phyloP scores from a whole-genome alignment of 495 filamentous ascomycete species.

The Aspergillus mulundensis region DNA sequence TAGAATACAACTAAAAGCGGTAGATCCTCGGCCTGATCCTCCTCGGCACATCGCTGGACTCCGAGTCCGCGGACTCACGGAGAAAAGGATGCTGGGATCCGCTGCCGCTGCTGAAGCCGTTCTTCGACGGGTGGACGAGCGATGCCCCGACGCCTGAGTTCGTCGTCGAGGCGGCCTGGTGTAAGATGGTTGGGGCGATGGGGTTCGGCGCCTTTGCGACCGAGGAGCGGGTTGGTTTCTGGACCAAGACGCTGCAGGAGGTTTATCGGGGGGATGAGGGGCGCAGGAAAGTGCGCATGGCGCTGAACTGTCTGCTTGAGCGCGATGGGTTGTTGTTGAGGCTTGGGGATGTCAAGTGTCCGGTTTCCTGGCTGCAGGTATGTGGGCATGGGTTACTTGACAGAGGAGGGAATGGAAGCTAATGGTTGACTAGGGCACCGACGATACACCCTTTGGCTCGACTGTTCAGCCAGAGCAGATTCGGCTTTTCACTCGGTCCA shows the following conservation, averaged over 20 bases:
- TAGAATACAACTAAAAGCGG: not conserved
- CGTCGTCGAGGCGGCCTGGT: slow-evolving; percentile 40
- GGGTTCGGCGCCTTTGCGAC: slow-evolving; percentile 48
- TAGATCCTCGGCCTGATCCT: slow-evolving; percentile 57
- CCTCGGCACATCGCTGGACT: slow-evolving; percentile 62
- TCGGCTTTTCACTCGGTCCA: slow-evolving; percentile 51
- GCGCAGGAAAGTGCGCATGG: slow-evolving; percentile 54
- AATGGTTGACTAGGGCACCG: slow-evolving; percentile 39
- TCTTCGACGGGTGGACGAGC: slow-evolving; percentile 39
- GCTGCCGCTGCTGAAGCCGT: slow-evolving; percentile 43
- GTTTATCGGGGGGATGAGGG: slow-evolving; percentile 62
- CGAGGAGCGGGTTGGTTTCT: slow-evolving; percentile 42
- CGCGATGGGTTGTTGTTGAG: slow-evolving; percentile 56
- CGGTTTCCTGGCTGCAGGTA: slow-evolving; percentile 63
- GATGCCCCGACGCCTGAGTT: slow-evolving; percentile 46
- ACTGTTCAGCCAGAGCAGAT: slow-evolving; percentile 52
- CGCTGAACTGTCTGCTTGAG: slow-evolving; percentile 50
- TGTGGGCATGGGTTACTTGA: slow-evolving; percentile 10
- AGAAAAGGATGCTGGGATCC: slow-evolving; percentile 59
- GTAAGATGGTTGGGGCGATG: slow-evolving; percentile 53
- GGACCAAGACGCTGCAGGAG: slow-evolving; percentile 49
- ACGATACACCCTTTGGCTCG: slow-evolving; percentile 48
- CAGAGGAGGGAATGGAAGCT: not conserved
- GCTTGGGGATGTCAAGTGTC: slow-evolving; percentile 55
- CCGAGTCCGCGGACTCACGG: slow-evolving; percentile 52